Percentiles rank a stretch among this genome's conserved stretches.
These are phyloP conservation scores for Gautieria morchelliformis DNA, from an alignment of 768 basidiomycete species.

Conservation along the genomic window DNA sequence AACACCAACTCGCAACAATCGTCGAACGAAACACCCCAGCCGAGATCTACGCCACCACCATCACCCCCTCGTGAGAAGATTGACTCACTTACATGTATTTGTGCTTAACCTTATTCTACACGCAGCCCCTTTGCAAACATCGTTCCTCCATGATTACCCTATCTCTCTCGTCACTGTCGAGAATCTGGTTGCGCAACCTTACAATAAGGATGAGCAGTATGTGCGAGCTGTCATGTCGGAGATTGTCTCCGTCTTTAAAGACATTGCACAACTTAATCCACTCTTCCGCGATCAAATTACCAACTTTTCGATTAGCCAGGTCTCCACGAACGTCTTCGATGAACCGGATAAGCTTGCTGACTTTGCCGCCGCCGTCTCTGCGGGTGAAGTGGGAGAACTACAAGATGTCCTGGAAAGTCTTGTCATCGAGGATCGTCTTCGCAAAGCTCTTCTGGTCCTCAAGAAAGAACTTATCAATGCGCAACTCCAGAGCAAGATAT, in stretches of 20 bases:
- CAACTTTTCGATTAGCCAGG: constrained; percentile 89
- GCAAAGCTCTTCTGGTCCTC: constrained; percentile 82
- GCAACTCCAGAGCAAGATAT: constrained; percentile 86
- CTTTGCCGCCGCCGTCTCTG: constrained; percentile 91
- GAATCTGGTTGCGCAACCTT: constrained; percentile 73
- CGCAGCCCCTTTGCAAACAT: constrained; percentile 64
- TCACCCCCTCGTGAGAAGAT: constrained; percentile 1
- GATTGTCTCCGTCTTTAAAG: constrained; percentile 96
- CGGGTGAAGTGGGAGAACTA: constrained; percentile 84
- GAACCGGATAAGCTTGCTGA: constrained; percentile 97
- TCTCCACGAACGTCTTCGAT: constrained; percentile 89
- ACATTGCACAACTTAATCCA: constrained; percentile 93
- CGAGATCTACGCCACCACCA: constrained; percentile 7
- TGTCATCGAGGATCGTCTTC: constrained; percentile 77
- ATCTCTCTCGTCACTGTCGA: constrained; percentile 86
- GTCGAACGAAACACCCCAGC: neutral
- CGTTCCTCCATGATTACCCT: constrained; percentile 70
- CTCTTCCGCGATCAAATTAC: constrained; percentile 98
- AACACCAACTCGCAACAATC: neutral
- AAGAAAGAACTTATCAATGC: constrained; percentile 99
- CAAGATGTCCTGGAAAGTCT: constrained; percentile 89
- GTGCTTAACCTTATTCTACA: constrained; percentile 7
- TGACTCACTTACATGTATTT: neutral
- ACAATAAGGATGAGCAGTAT: constrained; percentile 89
- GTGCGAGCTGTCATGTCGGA: constrained; percentile 94